Evolutionary conservation across 108 stramenopile genomes (phyloP), one percentile per base, ranked within the genome.

Genomic region (Pseudonitzschia multistriata): DNA sequence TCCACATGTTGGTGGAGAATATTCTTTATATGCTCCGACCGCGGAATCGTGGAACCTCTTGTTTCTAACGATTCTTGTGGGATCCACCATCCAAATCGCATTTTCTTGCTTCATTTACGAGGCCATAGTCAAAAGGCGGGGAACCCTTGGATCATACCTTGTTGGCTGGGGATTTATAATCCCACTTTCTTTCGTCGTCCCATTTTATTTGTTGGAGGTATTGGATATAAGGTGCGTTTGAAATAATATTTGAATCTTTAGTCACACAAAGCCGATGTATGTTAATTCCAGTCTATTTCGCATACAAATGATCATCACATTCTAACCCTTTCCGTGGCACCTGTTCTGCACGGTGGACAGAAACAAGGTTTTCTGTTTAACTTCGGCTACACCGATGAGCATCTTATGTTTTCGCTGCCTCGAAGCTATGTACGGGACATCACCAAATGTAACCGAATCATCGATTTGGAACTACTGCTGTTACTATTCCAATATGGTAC

Each of bases 381-480:
- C 34, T 17, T 7, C 71, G 7, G n/a, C 49, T 36, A 49, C 33
- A 27, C 37, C 76, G n/a, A 59, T 73, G 68, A 76, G 36, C 1
- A 25, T 50, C 2, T 45, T 81, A 11, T 65, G 25, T 27, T 78
- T 82, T 65, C 67, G 78, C 28, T 72, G 70, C 69, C 34, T 79
- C 40, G 81, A 82, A 55, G 81, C 81, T 11, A 79, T 82, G 78
- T 76, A 76, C 62, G 78, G 57, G 11, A 78, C 77, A 25, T 68
- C 78, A 14, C 76, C 79, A 7, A 33, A 68, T 19, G 60, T 62
- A 17, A 77, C 70, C 25, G 83, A 76, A 57, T 31, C 34, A 15
- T 68, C 67, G 15, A 28, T 83, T 15, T 61, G 22, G 14, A 72
- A 83, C 37, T 83, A 83, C 54, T 54, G 70, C 21, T 48, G 76